Evolutionary conservation across 1,284 basidiomycete species (phyloP).

Genomic region (Boletus nobilissimus): DNA sequence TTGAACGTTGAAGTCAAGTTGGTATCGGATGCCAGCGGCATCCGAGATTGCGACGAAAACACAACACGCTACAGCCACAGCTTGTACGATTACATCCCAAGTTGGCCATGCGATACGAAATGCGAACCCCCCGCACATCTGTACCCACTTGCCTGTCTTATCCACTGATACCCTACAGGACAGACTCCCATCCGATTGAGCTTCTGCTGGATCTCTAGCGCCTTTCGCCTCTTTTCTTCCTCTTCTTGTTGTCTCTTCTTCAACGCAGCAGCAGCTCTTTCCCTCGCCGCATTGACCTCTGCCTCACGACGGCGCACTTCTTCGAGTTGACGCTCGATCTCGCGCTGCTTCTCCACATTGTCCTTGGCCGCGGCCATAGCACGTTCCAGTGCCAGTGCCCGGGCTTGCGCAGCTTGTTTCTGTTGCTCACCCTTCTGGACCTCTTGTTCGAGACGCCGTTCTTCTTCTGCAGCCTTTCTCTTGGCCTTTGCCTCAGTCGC

Average conservation of each 20-base stretch:
- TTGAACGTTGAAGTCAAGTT: too few species aligned
- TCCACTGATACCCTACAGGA: conserved; percentile 62
- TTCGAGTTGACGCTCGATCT: conserved; percentile 40
- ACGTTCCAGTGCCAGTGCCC: conserved; percentile 17
- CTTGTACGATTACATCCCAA: conserved; percentile 1
- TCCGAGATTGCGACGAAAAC: too few species aligned
- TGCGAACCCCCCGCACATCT: conserved; percentile 66
- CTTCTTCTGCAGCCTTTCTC: conserved; percentile 40
- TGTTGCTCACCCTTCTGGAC: conserved; percentile 29
- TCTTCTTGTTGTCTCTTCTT: conserved; percentile 53
- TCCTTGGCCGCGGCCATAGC: conserved; percentile 36
- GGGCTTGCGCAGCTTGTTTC: conserved; percentile 9
- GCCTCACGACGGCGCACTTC: conserved; percentile 41
- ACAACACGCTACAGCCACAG: too few species aligned
- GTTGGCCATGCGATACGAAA: conserved; percentile 51
- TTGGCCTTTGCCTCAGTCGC: conserved; percentile 41
- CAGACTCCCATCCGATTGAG: conserved; percentile 64
- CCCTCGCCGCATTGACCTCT: conserved; percentile 42
- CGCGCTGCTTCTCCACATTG: conserved; percentile 25
- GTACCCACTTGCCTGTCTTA: conserved; percentile 58
- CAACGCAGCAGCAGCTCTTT: conserved; percentile 49
- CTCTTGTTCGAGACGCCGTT: conserved; percentile 39
- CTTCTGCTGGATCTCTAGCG: conserved; percentile 55
- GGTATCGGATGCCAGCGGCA: too few species aligned
- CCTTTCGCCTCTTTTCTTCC: conserved; percentile 47